Conservation (phyloP, 2,329 filamentous ascomycete genomes). For the Geosmithia putterillii region DNA sequence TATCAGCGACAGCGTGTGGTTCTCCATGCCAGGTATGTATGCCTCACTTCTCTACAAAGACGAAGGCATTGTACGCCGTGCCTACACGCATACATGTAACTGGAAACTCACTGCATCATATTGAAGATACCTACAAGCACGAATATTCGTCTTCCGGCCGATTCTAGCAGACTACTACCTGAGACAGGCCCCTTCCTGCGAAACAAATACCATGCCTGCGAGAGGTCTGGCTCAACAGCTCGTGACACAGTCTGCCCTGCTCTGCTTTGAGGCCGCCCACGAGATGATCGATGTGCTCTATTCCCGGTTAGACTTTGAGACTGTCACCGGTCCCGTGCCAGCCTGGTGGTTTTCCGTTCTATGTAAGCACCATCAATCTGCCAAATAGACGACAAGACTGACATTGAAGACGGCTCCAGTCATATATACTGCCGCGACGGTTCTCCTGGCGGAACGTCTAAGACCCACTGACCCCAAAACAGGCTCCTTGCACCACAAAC, state of each 20-base stretch:
- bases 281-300: slow-evolving; percentile 2
- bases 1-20: slow-evolving; percentile 3
- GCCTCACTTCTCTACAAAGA: not conserved
- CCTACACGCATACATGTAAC: not conserved
- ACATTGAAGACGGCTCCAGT: not conserved
- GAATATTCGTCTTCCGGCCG: slow-evolving; percentile 1
- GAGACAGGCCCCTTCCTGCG: not conserved
- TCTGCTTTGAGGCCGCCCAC: slow-evolving; percentile 1
- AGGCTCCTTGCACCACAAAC: not conserved
- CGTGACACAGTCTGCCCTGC: not conserved
- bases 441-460: slow-evolving; percentile 2
- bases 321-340: slow-evolving; percentile 2
- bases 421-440: slow-evolving; percentile 2
- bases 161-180: slow-evolving; percentile 1
- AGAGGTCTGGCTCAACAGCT: not conserved
- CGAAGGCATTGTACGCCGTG: not conserved
- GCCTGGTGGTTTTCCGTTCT: slow-evolving; percentile 3
- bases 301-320: not conserved
- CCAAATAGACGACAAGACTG: not conserved
- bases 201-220: not conserved
- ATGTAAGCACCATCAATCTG: slow-evolving; percentile 1
- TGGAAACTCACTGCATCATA: no score
- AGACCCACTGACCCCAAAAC: not conserved
- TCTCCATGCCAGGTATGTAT: slow-evolving; percentile 1
- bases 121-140: slow-evolving; percentile 1